Evolutionary conservation across 2,329 filamentous ascomycete species (phyloP), one percentile per base, ranked within the genome.

Genomic region (Volutella citrinella): DNA sequence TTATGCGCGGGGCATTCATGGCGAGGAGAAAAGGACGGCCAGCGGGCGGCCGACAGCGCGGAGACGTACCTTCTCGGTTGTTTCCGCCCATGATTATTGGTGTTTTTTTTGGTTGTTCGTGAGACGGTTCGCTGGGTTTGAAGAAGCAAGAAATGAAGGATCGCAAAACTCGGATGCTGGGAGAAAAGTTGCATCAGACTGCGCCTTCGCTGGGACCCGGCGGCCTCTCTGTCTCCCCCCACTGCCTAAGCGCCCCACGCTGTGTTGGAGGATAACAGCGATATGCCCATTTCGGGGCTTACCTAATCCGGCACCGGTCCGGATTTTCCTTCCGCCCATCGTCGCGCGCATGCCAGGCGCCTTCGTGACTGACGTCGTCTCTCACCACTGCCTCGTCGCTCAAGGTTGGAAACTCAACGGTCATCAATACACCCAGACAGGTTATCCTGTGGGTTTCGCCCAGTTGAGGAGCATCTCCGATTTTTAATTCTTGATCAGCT

Each of bases 1-100:
- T 35, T 30, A 27, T 23, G 30, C 5, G 18, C 10, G 19, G 9
- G 25, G 19, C n/a, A 11, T 20, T 30, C 18, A n/a, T 12, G 23
- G 32, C 35, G 38, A 37, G 28, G 36, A 38, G 31, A 36, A 29
- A 28, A 23, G 30, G 32, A 12, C 23, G 18, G 19, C 7, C 4
- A 19, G 24, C 11, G 15, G 15, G 34, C 16, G 11, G 18, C 14
- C 29, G 16, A 7, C 7, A 28, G 29, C 15, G 19, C n/a, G 3
- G 16, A 16, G 15, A 51, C 56, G 38, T 40, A 59, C 59, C 61
- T 60, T 64, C 60, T 55, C 63, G 51, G 55, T 60, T 65, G 32
- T 45, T 25, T 39, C 64, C 61, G 44, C 64, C 64, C 64, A 66
- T 67, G 30, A 30, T 55, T 40, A 34, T 28, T 36, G 40, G n/a